Evolutionary conservation across 2,329 filamentous ascomycete species (phyloP).

Genomic region (Chaetoscypha palmicola): DNA sequence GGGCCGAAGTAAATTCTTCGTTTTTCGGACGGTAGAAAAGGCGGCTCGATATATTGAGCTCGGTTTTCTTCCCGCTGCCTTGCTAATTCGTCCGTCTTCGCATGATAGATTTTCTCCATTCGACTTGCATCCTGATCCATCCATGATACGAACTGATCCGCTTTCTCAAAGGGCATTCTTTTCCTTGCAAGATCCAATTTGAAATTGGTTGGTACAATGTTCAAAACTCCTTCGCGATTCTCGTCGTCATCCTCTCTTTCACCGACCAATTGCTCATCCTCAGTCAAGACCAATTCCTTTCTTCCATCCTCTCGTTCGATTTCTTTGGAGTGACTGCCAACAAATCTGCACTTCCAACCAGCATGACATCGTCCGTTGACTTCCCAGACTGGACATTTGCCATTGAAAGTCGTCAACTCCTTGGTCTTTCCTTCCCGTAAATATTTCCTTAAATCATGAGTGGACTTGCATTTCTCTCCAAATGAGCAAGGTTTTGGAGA

Average conservation of each 20-base stretch:
- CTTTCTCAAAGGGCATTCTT: conserved; percentile 61
- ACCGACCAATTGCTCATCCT: conserved; percentile 31
- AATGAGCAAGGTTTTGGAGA: conserved; percentile 70
- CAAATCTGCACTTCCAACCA: conserved; percentile 94
- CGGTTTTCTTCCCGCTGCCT: conserved; percentile 60
- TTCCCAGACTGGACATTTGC: conserved; percentile 77
- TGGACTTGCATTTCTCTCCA: conserved; percentile 72
- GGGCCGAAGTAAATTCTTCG: conserved; percentile 86
- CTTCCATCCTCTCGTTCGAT: conserved; percentile 68
- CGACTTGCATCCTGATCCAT: conserved; percentile 57
- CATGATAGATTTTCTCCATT: conserved; percentile 42
- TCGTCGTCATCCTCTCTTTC: conserved; percentile 33
- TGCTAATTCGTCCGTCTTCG: conserved; percentile 33
- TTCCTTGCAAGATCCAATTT: conserved; percentile 73
- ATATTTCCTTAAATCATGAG: conserved; percentile 82
- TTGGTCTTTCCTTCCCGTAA: conserved; percentile 72
- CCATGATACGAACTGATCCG: conserved; percentile 73
- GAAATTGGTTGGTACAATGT: conserved; percentile 60
- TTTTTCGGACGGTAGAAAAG: conserved; percentile 88
- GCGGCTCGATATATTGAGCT: conserved; percentile 77
- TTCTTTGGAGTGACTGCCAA: conserved; percentile 79
- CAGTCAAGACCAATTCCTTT: conserved; percentile 70
- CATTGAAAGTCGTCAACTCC: conserved; percentile 69
- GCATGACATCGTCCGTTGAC: conserved; percentile 67
- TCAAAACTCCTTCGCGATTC: conserved; percentile 60